Percentiles rank a stretch among this genome's conserved stretches.
Conservation (phyloP, 345 rosid genomes). For the Sisymbrium altissimum region DNA sequence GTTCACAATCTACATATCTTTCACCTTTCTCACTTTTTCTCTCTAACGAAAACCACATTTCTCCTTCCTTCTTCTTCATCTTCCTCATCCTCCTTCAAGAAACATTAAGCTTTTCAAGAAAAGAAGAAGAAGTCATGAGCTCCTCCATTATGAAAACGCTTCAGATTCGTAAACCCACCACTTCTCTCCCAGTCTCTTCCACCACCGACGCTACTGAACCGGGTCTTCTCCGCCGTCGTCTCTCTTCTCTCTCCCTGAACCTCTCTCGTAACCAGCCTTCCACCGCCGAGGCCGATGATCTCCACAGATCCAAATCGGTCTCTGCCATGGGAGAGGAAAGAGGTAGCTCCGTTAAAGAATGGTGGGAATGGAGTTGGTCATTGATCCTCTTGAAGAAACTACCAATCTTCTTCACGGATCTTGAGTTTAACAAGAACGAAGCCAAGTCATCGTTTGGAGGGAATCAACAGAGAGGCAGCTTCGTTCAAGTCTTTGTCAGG, state of each 20-base stretch:
- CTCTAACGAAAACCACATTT: slow-evolving; percentile 9
- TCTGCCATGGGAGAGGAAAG: slow-evolving; percentile 52
- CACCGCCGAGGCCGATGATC: background rate
- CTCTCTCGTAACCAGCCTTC: slow-evolving; percentile 36
- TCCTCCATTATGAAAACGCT: slow-evolving; percentile 48
- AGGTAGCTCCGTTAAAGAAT: slow-evolving; percentile 48
- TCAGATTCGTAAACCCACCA: slow-evolving; percentile 38
- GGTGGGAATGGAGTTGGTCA: slow-evolving; percentile 86
- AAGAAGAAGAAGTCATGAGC: slow-evolving; percentile 3
- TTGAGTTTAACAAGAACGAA: slow-evolving; percentile 71
- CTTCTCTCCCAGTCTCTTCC: slow-evolving; percentile 50
- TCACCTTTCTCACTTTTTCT: slow-evolving; percentile 20
- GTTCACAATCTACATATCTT: slow-evolving; percentile 27
- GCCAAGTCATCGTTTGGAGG: slow-evolving; percentile 14
- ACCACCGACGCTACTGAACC: slow-evolving; percentile 8
- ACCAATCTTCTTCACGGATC: slow-evolving; percentile 66
- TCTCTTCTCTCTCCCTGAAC: slow-evolving; percentile 61
- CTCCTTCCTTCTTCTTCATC: background rate
- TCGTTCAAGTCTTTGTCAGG: slow-evolving; percentile 60
- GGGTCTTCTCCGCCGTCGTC: slow-evolving; percentile 52
- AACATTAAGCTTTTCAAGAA: background rate
- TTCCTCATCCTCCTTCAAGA: background rate
- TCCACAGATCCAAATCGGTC: slow-evolving; percentile 55
- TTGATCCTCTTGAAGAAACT: slow-evolving; percentile 60
- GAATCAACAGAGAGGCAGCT: slow-evolving; percentile 54